These are phyloP conservation scores for Wickerhamiella nectarea DNA, from an alignment of 805 yeast genomes.

Conservation along the genomic window DNA sequence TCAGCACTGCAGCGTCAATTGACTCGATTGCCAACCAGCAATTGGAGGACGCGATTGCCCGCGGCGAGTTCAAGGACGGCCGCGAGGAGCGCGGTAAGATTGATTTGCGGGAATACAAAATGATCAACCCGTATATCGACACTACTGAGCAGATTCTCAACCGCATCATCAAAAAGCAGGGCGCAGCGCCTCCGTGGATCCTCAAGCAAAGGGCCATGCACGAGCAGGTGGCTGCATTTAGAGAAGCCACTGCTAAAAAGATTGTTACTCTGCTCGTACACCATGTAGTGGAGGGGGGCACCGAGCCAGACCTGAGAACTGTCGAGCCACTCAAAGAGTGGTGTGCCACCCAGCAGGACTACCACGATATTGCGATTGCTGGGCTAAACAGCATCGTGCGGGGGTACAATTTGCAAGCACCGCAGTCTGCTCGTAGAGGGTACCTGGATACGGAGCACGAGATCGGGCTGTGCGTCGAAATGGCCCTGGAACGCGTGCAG, in stretches of 20 bases:
- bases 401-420: conserved; percentile 52
- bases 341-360: conserved; percentile 26
- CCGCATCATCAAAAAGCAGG: conserved; percentile 57
- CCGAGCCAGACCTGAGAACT: conserved; percentile 1
- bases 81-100: conserved; percentile 48
- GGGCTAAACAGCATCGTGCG: conserved; percentile 38
- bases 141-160: conserved; percentile 68
- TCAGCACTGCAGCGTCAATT: conserved; percentile 26
- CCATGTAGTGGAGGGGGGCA: conserved; percentile 10
- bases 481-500: conserved; percentile 22
- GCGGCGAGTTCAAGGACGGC: conserved; percentile 55
- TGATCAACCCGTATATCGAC: conserved; percentile 45
- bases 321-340: conserved; percentile 23
- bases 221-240: conserved; percentile 33
- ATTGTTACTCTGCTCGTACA: conserved; percentile 23
- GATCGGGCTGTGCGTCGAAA: conserved; percentile 28
- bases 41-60: conserved; percentile 57
- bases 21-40: conserved; percentile 59
- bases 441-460: conserved; percentile 37
- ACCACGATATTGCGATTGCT: conserved; percentile 27
- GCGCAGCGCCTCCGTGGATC: conserved; percentile 81
- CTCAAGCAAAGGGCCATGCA: conserved; percentile 55
- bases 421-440: conserved; percentile 43
- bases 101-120: conserved; percentile 24
- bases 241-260: conserved; percentile 26